phyloP scores from a whole-genome alignment of 2,329 filamentous ascomycete species.

The Coniochaeta sp. region DNA sequence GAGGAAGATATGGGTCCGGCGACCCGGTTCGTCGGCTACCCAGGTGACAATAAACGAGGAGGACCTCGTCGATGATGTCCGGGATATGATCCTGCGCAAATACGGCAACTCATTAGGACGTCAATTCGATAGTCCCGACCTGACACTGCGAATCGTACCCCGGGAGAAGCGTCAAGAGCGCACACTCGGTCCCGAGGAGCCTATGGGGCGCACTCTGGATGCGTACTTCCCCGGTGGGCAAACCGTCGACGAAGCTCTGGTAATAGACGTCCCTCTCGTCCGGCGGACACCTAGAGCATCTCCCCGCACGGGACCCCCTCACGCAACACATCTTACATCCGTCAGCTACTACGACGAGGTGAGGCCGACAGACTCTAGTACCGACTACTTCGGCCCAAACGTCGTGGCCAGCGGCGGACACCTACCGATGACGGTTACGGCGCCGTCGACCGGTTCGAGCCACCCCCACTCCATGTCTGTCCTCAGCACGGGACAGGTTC shows the following conservation, averaged over 20 bases:
- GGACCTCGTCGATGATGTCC: slow-evolving; percentile 88
- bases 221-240: slow-evolving; percentile 82
- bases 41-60: slow-evolving; percentile 79
- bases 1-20: slow-evolving; percentile 92
- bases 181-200: slow-evolving; percentile 76
- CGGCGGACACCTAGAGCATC: slow-evolving; percentile 75
- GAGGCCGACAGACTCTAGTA: slow-evolving; percentile 60
- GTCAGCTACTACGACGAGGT: slow-evolving; percentile 54
- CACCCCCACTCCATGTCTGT: slow-evolving; percentile 57
- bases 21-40: slow-evolving; percentile 78
- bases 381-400: slow-evolving; percentile 76
- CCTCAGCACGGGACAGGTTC: slow-evolving; percentile 71
- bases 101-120: slow-evolving; percentile 89
- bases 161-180: slow-evolving; percentile 62
- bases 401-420: slow-evolving; percentile 28
- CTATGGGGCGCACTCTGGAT: slow-evolving; percentile 71
- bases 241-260: slow-evolving; percentile 76
- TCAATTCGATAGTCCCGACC: slow-evolving; percentile 84
- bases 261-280: slow-evolving; percentile 73
- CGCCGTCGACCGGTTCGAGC: slow-evolving; percentile 24
- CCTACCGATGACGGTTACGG: slow-evolving; percentile 30
- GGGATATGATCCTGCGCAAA: slow-evolving; percentile 86
- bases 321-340: slow-evolving; percentile 31
- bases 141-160: slow-evolving; percentile 71
- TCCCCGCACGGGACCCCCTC: slow-evolving; percentile 49